Percentiles rank a stretch among this genome's conserved stretches.
Evolutionary conservation across 1,139 yeast species (phyloP).

Genomic region (Candida mesenterica): DNA sequence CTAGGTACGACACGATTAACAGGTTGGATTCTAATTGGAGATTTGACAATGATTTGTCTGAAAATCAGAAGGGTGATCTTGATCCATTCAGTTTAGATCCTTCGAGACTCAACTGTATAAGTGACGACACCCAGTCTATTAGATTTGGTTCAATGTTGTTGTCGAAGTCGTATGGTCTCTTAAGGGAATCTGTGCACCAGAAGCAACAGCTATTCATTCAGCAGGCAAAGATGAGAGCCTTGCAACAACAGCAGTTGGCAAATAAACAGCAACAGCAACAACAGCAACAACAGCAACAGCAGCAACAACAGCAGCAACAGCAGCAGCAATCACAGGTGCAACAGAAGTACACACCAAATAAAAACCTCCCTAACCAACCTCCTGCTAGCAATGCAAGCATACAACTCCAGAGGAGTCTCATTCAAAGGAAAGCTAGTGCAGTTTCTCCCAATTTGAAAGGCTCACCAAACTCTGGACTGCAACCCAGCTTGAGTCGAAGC

Average conservation of each 20-base stretch:
- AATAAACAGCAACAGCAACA: constrained; percentile 42
- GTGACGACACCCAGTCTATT: constrained; percentile 84
- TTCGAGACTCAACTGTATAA: constrained; percentile 70
- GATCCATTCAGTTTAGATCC: constrained; percentile 66
- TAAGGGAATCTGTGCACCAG: constrained; percentile 52
- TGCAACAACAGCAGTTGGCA: constrained; percentile 39
- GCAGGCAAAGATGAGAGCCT: constrained; percentile 46
- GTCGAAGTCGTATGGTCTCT: constrained; percentile 77
- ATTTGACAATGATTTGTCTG: constrained; percentile 65
- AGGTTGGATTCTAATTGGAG: constrained; percentile 72
- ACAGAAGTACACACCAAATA: constrained; percentile 10
- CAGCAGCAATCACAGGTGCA: constrained; percentile 29
- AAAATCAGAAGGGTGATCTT: constrained; percentile 44
- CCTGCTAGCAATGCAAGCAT: constrained; percentile 3
- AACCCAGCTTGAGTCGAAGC: constrained; percentile 2
- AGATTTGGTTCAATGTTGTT: constrained; percentile 90
- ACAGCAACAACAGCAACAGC: constrained; percentile 21
- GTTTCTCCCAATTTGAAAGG: constrained; percentile 1
- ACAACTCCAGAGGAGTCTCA: constrained; percentile 6
- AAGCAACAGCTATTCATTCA: constrained; percentile 43
- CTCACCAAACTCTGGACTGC: constrained; percentile 3
- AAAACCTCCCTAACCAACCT: constrained; percentile 1
- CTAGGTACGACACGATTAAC: constrained; percentile 47
- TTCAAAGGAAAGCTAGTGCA: constrained; percentile 3
- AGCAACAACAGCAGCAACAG: constrained; percentile 19